Evolutionary conservation across 1,139 yeast genomes (phyloP).

Genomic region (Lodderomyces metapsilosis): DNA sequence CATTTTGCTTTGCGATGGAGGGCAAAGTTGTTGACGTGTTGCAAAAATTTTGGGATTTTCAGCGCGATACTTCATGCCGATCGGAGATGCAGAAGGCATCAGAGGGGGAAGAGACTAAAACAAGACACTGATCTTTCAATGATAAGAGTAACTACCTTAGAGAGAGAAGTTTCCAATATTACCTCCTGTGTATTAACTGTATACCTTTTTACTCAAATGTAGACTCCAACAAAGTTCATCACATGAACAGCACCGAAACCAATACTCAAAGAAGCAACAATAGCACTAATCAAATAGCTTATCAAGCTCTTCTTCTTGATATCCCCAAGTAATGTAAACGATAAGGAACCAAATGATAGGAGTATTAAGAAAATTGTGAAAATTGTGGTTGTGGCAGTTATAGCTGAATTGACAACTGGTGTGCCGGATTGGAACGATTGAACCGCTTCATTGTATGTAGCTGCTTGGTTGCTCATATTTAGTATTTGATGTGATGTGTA

Average conservation of each 20-base stretch:
- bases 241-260: conserved; percentile 39
- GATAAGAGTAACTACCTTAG: not conserved
- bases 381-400: conserved; percentile 18
- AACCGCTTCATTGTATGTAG: conserved; percentile 6
- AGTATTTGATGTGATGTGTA: not conserved
- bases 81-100: not conserved
- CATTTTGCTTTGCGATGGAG: not conserved
- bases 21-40: not conserved
- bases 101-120: not conserved
- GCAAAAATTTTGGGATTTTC: not conserved
- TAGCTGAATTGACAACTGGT: conserved; percentile 24
- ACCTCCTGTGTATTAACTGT: not conserved
- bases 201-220: conserved; percentile 22
- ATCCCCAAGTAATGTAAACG: conserved; percentile 37
- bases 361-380: conserved; percentile 22
- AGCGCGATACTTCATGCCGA: not conserved
- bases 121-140: not conserved
- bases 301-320: conserved; percentile 29
- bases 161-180: not conserved
- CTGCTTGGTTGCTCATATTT: not conserved
- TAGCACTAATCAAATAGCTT: conserved; percentile 29
- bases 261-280: conserved; percentile 38
- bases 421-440: conserved; percentile 16
- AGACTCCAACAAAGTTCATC: conserved; percentile 46
- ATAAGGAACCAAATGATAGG: conserved; percentile 36